Evolutionary conservation across 2,329 filamentous ascomycete species (phyloP).

Genomic region (Pseudogymnoascus sp.): DNA sequence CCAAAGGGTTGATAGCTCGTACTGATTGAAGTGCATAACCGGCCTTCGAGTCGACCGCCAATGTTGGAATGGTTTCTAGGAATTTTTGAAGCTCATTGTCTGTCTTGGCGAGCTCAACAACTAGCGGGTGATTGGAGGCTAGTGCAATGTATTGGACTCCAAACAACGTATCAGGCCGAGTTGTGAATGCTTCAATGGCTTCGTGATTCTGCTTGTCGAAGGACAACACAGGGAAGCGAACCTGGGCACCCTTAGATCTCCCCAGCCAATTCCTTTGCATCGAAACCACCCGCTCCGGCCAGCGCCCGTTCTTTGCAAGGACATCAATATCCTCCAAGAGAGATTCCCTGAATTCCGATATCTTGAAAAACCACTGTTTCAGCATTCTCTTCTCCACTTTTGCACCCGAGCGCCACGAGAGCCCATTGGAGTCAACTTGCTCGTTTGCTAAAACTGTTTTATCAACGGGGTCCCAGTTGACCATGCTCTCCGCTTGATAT

Average conservation of each 20-base stretch:
- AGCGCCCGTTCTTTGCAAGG: conserved; percentile 55
- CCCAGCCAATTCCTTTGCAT: conserved; percentile 90
- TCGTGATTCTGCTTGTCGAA: conserved; percentile 35
- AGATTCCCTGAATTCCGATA: conserved; percentile 68
- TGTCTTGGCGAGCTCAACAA: conserved; percentile 49
- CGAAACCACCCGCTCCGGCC: conserved; percentile 74
- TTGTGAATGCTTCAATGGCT: conserved; percentile 70
- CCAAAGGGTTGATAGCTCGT: conserved; percentile 59
- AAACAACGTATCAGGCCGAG: conserved; percentile 77
- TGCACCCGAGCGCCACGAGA: conserved; percentile 80
- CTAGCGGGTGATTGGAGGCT: conserved; percentile 64
- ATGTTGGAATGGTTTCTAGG: conserved; percentile 52
- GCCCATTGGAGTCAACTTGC: conserved; percentile 80
- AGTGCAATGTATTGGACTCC: conserved; percentile 81
- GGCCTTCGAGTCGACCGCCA: conserved; percentile 50
- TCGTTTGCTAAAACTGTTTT: conserved; percentile 87
- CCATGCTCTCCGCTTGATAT: conserved; percentile 74
- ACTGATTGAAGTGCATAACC: conserved; percentile 62
- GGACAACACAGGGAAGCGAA: conserved; percentile 60
- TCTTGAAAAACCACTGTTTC: conserved; percentile 86
- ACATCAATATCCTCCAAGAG: conserved; percentile 64
- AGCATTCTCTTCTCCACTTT: conserved; percentile 72
- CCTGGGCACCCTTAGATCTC: conserved; percentile 63
- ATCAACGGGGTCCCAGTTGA: conserved; percentile 88
- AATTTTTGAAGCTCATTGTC: conserved; percentile 61